These are phyloP conservation scores for Cordyceps militaris DNA, from an alignment of 2,329 filamentous ascomycete genomes.

Conservation along the genomic window DNA sequence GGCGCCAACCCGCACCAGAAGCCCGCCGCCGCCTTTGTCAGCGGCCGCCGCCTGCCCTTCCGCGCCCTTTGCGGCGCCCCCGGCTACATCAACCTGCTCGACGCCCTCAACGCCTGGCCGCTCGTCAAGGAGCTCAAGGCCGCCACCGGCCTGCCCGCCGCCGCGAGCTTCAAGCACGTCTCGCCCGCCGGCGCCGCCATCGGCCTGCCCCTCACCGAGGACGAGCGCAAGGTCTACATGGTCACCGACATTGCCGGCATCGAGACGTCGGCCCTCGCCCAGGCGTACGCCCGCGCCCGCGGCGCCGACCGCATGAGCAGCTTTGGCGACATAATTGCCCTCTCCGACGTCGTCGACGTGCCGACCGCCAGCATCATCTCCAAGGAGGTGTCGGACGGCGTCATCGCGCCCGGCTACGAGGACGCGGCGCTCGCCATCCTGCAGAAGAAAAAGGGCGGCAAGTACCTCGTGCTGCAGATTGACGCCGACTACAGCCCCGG, in stretches of 20 bases:
- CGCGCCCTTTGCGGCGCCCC: slow-evolving; percentile 85
- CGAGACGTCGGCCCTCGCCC: slow-evolving; percentile 76
- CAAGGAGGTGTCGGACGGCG: slow-evolving; percentile 93
- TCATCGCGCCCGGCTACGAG: slow-evolving; percentile 84
- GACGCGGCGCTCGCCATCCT: slow-evolving; percentile 83
- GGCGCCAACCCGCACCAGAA: slow-evolving; percentile 98
- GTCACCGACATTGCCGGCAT: slow-evolving; percentile 91
- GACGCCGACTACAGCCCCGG: slow-evolving; percentile 78
- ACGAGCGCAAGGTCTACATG: slow-evolving; percentile 97
- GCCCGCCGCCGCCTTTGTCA: slow-evolving; percentile 78
- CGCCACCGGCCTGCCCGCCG: slow-evolving; percentile 79
- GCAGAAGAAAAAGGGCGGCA: slow-evolving; percentile 96
- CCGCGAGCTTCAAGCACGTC: slow-evolving; percentile 98
- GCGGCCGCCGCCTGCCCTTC: slow-evolving; percentile 75
- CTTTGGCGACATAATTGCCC: slow-evolving; percentile 92
- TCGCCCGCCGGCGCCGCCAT: slow-evolving; percentile 95
- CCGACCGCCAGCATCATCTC: slow-evolving; percentile 96
- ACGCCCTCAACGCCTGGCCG: slow-evolving; percentile 94
- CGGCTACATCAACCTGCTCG: slow-evolving; percentile 95
- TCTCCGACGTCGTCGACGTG: slow-evolving; percentile 84
- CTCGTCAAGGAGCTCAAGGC: slow-evolving; percentile 93
- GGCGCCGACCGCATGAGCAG: slow-evolving; percentile 98
- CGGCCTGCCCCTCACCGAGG: slow-evolving; percentile 74
- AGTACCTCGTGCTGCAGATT: slow-evolving; percentile 93
- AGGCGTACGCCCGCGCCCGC: slow-evolving; percentile 91